Evolutionary conservation across 2,329 filamentous ascomycete genomes (phyloP).

Genomic region (Lasiodiplodia hormozganensis): DNA sequence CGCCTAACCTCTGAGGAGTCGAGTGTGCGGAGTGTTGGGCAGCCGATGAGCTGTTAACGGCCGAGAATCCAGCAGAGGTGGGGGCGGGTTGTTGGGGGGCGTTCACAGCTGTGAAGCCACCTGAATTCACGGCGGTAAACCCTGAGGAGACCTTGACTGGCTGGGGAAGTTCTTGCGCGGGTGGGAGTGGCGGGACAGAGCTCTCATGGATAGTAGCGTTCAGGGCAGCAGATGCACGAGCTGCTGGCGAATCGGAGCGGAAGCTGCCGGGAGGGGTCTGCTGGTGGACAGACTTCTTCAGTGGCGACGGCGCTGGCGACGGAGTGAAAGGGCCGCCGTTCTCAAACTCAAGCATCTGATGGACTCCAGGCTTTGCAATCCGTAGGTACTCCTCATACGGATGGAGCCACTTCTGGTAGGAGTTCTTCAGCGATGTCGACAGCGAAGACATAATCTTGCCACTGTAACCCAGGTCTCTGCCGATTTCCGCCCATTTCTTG

Average conservation of each 20-base stretch:
- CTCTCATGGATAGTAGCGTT: constrained; percentile 59
- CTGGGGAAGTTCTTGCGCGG: constrained; percentile 63
- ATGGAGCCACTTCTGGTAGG: constrained; percentile 94
- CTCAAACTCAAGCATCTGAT: constrained; percentile 91
- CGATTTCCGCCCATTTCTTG: constrained; percentile 99
- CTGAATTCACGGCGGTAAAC: constrained; percentile 75
- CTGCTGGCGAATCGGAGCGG: constrained; percentile 63
- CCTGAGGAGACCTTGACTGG: constrained; percentile 63
- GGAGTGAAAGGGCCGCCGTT: constrained; percentile 90
- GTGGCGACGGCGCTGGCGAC: constrained; percentile 75
- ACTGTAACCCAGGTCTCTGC: constrained; percentile 93
- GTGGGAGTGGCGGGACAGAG: constrained; percentile 34
- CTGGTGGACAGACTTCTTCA: constrained; percentile 62
- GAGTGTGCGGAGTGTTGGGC: constrained; percentile 60
- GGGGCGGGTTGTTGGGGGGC: constrained; percentile 40
- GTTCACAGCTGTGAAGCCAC: constrained; percentile 72
- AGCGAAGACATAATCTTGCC: constrained; percentile 99
- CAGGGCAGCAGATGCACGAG: constrained; percentile 63
- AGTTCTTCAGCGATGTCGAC: constrained; percentile 97
- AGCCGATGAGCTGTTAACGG: constrained; percentile 63
- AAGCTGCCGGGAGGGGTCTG: constrained; percentile 49
- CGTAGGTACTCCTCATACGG: constrained; percentile 96
- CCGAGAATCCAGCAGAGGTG: constrained; percentile 56
- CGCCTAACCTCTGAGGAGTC: constrained; percentile 64
- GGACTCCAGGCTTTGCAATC: constrained; percentile 91